Base-by-base conservation (phyloP, 352 stramenopile genomes). In the Pythium aphanidermatum region DNA sequence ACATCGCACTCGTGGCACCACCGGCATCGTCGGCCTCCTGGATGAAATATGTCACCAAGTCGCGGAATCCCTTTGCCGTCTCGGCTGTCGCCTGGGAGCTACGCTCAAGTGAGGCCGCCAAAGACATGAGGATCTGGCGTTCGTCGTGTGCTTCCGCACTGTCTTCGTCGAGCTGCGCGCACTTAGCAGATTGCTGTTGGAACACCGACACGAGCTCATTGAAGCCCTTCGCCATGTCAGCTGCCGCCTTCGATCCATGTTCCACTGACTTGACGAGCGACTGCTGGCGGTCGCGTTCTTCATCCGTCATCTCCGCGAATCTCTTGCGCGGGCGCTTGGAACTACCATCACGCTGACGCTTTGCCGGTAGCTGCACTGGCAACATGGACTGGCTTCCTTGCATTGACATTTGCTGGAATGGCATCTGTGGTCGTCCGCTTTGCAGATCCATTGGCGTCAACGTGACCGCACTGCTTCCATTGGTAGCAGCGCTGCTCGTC, bases 21-120 rank as follows among this genome's bases (percentile, higher is more conserved):
- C n/a, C n/a, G n/a, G n/a, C n/a, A n/a, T 58, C 51, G 2, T 58
- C 51, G 19, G 17, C 27, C 40, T 61, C 52, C 33, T 61, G 52
- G 17, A 61, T 48, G 12, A 54, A 58, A 25, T 58, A 58, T 19
- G 41, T 16, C 12, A 63, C 55, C 8, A 63, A n/a, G 25, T 58
- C 55, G 27, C 44, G 40, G 38, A 49, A 63, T 19, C 55, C 49
- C 43, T 63, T 63, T 27, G 55, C 55, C 47, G 54, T 58, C 31
- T 63, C 47, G 16, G 69, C 71, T 23, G 68, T 70, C 5, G 68
- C 66, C 27, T 59, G 44, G 2, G 68, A 63, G 27, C 71, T 79
- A 38, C 79, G 62, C 57, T 79, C 66, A 16, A 83, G 60, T 3
- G 71, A 71, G 10, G 37, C 60, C 14, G 61, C 42, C 19, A 83